Conservation (phyloP, 78 protist genomes). For the Polysphondylium violaceum region DNA sequence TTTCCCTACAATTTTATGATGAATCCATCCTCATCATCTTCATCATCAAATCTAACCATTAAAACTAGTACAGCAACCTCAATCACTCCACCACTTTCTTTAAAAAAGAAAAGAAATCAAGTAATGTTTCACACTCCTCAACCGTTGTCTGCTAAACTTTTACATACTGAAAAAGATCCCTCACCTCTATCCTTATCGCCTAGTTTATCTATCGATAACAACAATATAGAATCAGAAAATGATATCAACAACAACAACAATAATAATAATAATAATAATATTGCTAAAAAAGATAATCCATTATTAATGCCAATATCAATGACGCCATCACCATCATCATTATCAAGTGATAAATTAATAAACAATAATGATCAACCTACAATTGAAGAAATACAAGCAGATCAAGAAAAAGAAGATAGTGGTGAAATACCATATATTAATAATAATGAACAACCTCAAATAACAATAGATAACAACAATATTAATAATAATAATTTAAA, state of each 20-base stretch:
- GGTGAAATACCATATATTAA: background rate
- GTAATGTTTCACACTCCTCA: conserved; percentile 51
- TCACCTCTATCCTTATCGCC: conserved; percentile 53
- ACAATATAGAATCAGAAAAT: background rate
- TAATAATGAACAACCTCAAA: conserved; percentile 18
- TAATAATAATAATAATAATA: conserved; percentile 2
- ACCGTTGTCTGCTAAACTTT: background rate
- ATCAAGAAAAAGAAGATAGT: background rate
- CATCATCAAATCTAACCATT: background rate
- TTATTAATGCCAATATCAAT: background rate
- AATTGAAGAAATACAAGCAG: background rate
- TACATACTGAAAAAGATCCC: conserved; percentile 22
- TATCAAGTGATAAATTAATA: background rate
- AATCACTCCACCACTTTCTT: conserved; percentile 13
- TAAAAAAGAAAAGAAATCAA: background rate
- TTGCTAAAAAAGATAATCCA: background rate
- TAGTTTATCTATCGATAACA: background rate
- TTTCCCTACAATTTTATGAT: conserved; percentile 16
- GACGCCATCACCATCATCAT: background rate
- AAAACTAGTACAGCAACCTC: conserved; percentile 27
- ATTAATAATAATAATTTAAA: background rate
- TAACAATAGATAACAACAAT: background rate
- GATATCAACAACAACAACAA: background rate
- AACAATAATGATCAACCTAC: conserved; percentile 9
- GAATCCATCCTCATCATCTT: background rate